These are phyloP conservation scores for Boletellus ananas DNA, from an alignment of 768 basidiomycete species.

Conservation along the genomic window DNA sequence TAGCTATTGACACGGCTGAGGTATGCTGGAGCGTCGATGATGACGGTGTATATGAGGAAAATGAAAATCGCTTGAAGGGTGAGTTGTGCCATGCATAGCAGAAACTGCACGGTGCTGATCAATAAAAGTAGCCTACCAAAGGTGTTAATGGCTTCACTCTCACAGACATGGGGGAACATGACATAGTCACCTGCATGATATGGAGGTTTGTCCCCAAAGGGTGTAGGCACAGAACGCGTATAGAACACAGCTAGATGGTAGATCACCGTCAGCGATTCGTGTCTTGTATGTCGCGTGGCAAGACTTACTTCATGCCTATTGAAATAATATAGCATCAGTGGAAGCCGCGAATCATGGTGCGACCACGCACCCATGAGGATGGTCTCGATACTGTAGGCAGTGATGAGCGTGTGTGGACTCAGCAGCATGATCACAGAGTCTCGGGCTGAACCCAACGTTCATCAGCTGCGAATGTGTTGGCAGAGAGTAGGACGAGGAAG, in stretches of 20 bases:
- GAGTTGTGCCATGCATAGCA: slow-evolving; percentile 10
- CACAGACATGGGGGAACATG: background rate
- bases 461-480: no score
- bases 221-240: slow-evolving; percentile 13
- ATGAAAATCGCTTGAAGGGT: slow-evolving; percentile 1
- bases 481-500: no score
- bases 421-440: slow-evolving; percentile 2
- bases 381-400: slow-evolving; percentile 4
- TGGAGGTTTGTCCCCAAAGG: slow-evolving; percentile 10
- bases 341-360: background rate
- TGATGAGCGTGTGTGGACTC: slow-evolving; percentile 5
- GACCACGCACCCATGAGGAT: slow-evolving; percentile 20
- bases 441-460: background rate
- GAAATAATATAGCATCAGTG: background rate
- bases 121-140: slow-evolving; percentile 12
- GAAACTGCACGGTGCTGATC: slow-evolving; percentile 13
- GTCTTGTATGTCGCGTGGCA: background rate
- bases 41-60: slow-evolving; percentile 4
- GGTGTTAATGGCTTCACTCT: background rate
- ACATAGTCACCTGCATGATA: slow-evolving; percentile 6
- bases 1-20: background rate
- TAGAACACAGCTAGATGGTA: slow-evolving; percentile 10
- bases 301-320: slow-evolving; percentile 17
- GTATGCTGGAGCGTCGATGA: background rate
- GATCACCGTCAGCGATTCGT: background rate